Evolutionary conservation across 2,329 filamentous ascomycete species (phyloP).

Genomic region (Emmonsiellopsis sp.): DNA sequence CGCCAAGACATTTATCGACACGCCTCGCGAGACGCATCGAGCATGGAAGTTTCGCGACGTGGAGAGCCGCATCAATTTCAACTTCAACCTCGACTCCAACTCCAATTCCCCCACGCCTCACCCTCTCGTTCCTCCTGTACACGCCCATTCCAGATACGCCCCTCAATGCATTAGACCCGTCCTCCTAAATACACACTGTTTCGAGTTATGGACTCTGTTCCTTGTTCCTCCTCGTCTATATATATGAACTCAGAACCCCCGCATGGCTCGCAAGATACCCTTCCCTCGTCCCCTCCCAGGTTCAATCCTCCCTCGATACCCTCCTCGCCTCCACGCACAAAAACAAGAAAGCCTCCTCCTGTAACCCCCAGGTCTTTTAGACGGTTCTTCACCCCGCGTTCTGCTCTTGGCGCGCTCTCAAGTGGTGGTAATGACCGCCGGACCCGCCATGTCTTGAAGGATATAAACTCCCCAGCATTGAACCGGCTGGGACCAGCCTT

Average conservation of each 20-base stretch:
- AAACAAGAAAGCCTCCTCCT: slow-evolving; percentile 36
- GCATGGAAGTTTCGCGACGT: not conserved
- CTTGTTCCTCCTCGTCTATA: not conserved
- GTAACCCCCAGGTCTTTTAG: slow-evolving; percentile 43
- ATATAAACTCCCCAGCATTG: slow-evolving; percentile 33
- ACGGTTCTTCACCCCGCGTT: slow-evolving; percentile 42
- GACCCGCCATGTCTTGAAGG: slow-evolving; percentile 35
- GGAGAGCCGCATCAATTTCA: not conserved
- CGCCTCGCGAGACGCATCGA: not conserved
- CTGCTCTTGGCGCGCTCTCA: slow-evolving; percentile 26
- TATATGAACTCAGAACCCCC: not conserved
- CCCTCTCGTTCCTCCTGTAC: not conserved
- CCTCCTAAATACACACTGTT: not conserved
- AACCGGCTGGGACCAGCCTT: slow-evolving; percentile 35
- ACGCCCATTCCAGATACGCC: not conserved
- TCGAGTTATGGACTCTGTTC: slow-evolving; percentile 1
- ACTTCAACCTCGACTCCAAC: not conserved
- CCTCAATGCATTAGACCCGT: not conserved
- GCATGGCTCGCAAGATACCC: slow-evolving; percentile 4
- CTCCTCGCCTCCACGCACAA: slow-evolving; percentile 34
- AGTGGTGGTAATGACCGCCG: slow-evolving; percentile 27
- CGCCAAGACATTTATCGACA: slow-evolving; percentile 3
- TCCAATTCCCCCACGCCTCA: not conserved
- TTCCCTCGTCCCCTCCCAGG: slow-evolving; percentile 12
- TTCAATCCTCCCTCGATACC: slow-evolving; percentile 22